Conservation (phyloP, 495 filamentous ascomycete genomes). For the Elaphomyces granulatus region DNA sequence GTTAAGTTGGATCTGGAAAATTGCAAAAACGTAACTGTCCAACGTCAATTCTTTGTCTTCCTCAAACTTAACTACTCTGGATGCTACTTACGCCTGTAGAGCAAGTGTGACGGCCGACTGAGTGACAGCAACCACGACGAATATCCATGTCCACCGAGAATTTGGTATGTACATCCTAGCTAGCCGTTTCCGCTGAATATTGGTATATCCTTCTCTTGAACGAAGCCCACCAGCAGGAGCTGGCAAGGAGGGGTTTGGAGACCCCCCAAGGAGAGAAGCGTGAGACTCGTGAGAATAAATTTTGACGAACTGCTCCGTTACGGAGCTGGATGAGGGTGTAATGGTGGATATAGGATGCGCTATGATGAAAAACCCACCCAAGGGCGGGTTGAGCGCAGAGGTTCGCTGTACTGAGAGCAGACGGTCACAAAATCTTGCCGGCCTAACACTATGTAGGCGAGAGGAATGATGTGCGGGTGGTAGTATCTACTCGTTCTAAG, state of each 20-base stretch:
- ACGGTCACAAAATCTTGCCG: too few relatives aligned
- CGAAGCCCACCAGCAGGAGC: conserved; percentile 36
- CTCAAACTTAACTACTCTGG: not conserved
- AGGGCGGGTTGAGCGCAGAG: too few relatives aligned
- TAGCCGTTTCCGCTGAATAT: conserved; percentile 14
- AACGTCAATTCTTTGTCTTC: not conserved
- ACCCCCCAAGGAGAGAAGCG: conserved; percentile 50
- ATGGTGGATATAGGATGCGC: too few relatives aligned
- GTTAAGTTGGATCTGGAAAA: conserved; percentile 56
- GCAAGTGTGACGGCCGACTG: conserved; percentile 68
- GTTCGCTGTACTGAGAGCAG: too few relatives aligned
- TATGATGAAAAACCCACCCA: too few relatives aligned
- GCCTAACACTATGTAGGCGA: too few relatives aligned
- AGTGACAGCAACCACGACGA: conserved; percentile 54
- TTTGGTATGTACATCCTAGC: conserved; percentile 55
- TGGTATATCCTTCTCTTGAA: conserved; percentile 40
- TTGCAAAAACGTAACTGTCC: conserved; percentile 33
- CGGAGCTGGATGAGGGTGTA: too few relatives aligned
- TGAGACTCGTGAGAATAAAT: conserved; percentile 46
- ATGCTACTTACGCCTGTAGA: conserved; percentile 63
- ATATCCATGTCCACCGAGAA: conserved; percentile 78
- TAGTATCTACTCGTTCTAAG: too few relatives aligned
- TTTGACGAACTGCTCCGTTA: conserved; percentile 37
- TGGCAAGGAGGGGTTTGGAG: conserved; percentile 37
- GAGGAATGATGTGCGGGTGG: too few relatives aligned